These are phyloP conservation scores for Pinguiococcus pyrenoidosus DNA, from an alignment of 108 stramenopile species.

Conservation along the genomic window DNA sequence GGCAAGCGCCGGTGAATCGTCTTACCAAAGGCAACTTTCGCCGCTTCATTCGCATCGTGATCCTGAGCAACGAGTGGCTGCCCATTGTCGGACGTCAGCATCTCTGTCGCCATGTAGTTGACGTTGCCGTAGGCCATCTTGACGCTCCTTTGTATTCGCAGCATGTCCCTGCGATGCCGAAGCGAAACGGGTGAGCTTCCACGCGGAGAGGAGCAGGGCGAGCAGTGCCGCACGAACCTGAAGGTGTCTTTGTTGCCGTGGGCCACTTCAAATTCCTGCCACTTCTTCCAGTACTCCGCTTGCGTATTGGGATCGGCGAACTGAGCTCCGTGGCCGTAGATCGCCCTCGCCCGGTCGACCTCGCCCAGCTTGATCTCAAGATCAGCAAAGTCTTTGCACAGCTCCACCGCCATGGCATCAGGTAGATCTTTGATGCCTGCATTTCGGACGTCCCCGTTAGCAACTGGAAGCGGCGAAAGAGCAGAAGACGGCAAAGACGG, in stretches of 20 bases:
- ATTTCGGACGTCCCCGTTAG: too few relatives aligned
- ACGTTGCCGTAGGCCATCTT: conserved; percentile 63
- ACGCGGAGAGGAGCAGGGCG: too few relatives aligned
- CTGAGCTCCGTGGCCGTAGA: conserved; percentile 75
- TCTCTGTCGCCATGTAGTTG: conserved; percentile 76
- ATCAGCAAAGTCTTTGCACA: conserved; percentile 81
- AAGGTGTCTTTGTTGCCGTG: conserved; percentile 97
- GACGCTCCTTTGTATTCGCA: conserved; percentile 77
- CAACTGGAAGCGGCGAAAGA: too few relatives aligned
- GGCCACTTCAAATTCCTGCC: conserved; percentile 94
- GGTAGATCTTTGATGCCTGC: conserved; percentile 59
- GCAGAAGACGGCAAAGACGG: too few relatives aligned
- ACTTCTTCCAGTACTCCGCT: conserved; percentile 73
- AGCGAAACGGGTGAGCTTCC: too few relatives aligned
- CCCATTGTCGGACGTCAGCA: conserved; percentile 38
- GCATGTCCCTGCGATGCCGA: too few relatives aligned
- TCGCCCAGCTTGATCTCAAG: conserved; percentile 84
- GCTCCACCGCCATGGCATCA: conserved; percentile 54
- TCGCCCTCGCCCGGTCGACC: conserved; percentile 78
- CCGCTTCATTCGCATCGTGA: background rate
- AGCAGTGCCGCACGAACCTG: too few relatives aligned
- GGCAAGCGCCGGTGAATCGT: too few relatives aligned
- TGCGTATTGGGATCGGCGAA: conserved; percentile 79
- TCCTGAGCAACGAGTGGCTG: conserved; percentile 19
- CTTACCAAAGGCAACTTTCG: too few relatives aligned